phyloP scores from a whole-genome alignment of 768 basidiomycete species.

The Hypsizygus marmoreus region DNA sequence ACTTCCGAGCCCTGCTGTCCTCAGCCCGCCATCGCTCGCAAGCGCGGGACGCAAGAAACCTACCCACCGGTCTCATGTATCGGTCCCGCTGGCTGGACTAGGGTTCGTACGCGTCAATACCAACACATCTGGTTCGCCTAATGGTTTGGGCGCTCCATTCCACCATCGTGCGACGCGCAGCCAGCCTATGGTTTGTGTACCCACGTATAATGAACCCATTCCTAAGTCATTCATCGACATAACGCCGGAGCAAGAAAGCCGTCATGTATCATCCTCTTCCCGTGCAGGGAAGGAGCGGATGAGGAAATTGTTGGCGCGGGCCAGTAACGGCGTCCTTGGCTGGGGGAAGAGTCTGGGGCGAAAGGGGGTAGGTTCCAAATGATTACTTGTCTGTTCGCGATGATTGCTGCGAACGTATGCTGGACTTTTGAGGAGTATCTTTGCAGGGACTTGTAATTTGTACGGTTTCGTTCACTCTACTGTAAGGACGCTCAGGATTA shows the following conservation, averaged over 20 bases:
- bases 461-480: too few species aligned
- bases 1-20: constrained; percentile 6
- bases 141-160: constrained; percentile 12
- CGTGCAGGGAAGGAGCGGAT: constrained; percentile 7
- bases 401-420: background rate
- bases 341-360: constrained; percentile 19
- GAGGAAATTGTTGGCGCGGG: constrained; percentile 19
- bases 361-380: constrained; percentile 10
- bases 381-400: too few species aligned
- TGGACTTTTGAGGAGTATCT: constrained; percentile 2
- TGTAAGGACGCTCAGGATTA: too few species aligned
- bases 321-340: constrained; percentile 16
- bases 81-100: constrained; percentile 3
- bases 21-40: constrained; percentile 18
- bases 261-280: background rate
- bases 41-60: constrained; percentile 20
- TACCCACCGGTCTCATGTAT: constrained; percentile 6
- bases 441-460: constrained; percentile 12
- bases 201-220: background rate
- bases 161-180: constrained; percentile 10
- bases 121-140: background rate
- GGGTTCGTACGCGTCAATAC: background rate
- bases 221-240: constrained; percentile 41
- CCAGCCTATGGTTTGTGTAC: constrained; percentile 4
- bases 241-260: constrained; percentile 27